Evolutionary conservation across 1,139 yeast genomes (phyloP).

Genomic region (Nakaseomyces uthaithaninus): DNA sequence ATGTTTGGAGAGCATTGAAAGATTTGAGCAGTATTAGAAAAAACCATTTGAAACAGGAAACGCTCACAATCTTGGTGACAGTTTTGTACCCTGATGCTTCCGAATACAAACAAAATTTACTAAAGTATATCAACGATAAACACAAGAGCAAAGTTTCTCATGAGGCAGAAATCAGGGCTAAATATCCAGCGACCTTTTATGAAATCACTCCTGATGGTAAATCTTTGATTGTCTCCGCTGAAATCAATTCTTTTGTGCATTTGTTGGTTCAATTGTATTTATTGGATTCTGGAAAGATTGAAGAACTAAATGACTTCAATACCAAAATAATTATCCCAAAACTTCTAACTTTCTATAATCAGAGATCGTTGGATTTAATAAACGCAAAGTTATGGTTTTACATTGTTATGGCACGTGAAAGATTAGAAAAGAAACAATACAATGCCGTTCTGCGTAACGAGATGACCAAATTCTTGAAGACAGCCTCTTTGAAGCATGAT

Average conservation of each 20-base stretch:
- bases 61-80: constrained; percentile 48
- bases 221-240: constrained; percentile 49
- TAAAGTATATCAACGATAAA: constrained; percentile 35
- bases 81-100: constrained; percentile 43
- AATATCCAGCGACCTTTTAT: constrained; percentile 31
- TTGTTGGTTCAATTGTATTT: constrained; percentile 69
- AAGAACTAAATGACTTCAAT: constrained; percentile 47
- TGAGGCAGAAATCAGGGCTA: constrained; percentile 27
- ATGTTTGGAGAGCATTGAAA: constrained; percentile 75
- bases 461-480: constrained; percentile 67
- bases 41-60: constrained; percentile 42
- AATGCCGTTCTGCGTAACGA: constrained; percentile 50
- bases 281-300: constrained; percentile 51
- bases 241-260: constrained; percentile 72
- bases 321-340: constrained; percentile 40
- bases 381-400: constrained; percentile 94
- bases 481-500: constrained; percentile 88
- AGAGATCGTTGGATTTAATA: constrained; percentile 77
- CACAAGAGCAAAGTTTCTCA: constrained; percentile 31
- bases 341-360: constrained; percentile 57
- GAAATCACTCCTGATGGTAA: constrained; percentile 21
- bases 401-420: constrained; percentile 71
- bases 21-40: constrained; percentile 71
- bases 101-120: constrained; percentile 39
- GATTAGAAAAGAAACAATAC: constrained; percentile 33